Conservation (phyloP, 108 stramenopile genomes). For the Skeletonema potamos region DNA sequence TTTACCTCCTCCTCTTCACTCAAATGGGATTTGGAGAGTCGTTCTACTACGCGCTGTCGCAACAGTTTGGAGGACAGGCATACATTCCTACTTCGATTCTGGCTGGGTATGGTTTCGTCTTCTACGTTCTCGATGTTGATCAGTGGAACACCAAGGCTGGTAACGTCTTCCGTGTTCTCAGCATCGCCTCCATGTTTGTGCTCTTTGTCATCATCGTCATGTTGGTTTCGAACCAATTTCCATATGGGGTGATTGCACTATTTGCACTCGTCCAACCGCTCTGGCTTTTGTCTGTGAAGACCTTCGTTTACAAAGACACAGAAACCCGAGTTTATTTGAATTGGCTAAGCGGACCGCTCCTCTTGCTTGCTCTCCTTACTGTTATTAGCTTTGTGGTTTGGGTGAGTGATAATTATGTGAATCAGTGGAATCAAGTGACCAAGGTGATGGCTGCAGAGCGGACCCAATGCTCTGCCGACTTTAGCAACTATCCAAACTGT, state of each 20-base stretch:
- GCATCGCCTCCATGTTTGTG: conserved; percentile 8
- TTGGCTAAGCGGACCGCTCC: conserved; percentile 52
- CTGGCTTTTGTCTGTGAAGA: conserved; percentile 51
- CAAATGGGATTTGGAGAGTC: conserved; percentile 50
- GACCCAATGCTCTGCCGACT: conserved; percentile 49
- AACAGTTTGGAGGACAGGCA: conserved; percentile 28
- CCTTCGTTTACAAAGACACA: conserved; percentile 25
- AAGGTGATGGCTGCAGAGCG: conserved; percentile 36
- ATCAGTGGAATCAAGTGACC: conserved; percentile 49
- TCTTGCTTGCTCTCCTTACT: conserved; percentile 23
- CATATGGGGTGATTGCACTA: conserved; percentile 54
- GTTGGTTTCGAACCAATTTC: conserved; percentile 36
- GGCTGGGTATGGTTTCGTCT: conserved; percentile 22
- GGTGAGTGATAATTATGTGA: conserved; percentile 20
- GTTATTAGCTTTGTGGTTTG: conserved; percentile 40
- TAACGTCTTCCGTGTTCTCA: conserved; percentile 12
- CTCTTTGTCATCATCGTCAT: conserved; percentile 22
- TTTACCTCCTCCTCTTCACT: background rate
- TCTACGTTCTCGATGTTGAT: conserved; percentile 55
- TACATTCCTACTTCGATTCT: conserved; percentile 1
- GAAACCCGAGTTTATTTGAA: conserved; percentile 40
- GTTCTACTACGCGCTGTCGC: conserved; percentile 40
- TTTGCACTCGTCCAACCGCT: conserved; percentile 48
- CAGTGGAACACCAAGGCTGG: conserved; percentile 41
- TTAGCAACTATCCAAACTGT: conserved; percentile 40